These are phyloP conservation scores for Tulasnella sp. DNA, from an alignment of 768 basidiomycete genomes.

Conservation along the genomic window DNA sequence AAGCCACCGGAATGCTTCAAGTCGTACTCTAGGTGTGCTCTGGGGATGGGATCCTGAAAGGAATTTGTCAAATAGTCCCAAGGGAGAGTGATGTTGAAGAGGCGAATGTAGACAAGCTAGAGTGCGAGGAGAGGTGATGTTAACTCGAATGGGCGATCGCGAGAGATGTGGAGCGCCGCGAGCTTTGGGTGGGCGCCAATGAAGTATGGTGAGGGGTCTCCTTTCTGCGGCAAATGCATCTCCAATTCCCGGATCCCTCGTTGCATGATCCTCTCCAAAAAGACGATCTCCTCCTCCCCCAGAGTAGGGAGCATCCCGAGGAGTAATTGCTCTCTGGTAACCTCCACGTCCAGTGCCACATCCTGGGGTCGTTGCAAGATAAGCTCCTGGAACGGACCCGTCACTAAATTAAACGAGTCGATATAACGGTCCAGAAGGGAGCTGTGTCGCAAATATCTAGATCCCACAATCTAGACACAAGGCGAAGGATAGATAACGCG, in stretches of 20 bases:
- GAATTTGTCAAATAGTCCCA: not conserved
- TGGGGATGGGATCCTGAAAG: too few species aligned
- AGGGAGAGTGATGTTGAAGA: not conserved
- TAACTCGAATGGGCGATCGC: not conserved
- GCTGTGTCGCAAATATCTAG: not conserved
- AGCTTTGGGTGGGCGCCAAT: not conserved
- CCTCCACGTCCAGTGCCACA: not conserved
- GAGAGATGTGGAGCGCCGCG: not conserved
- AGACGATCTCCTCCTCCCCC: not conserved
- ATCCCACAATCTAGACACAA: not conserved
- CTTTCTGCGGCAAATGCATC: not conserved
- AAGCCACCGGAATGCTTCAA: not conserved
- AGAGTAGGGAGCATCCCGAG: not conserved
- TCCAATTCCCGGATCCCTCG: not conserved
- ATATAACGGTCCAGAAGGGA: not conserved
- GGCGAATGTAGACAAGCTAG: not conserved
- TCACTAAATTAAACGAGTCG: not conserved
- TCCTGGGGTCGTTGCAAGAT: not conserved
- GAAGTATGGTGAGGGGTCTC: not conserved
- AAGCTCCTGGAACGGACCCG: not conserved
- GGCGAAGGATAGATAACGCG: not conserved
- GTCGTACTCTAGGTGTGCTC: not conserved
- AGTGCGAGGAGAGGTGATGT: not conserved
- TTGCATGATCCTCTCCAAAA: not conserved
- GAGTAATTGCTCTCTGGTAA: not conserved